Evolutionary conservation across 2,329 filamentous ascomycete species (phyloP).

Genomic region (Cercospora sojina): DNA sequence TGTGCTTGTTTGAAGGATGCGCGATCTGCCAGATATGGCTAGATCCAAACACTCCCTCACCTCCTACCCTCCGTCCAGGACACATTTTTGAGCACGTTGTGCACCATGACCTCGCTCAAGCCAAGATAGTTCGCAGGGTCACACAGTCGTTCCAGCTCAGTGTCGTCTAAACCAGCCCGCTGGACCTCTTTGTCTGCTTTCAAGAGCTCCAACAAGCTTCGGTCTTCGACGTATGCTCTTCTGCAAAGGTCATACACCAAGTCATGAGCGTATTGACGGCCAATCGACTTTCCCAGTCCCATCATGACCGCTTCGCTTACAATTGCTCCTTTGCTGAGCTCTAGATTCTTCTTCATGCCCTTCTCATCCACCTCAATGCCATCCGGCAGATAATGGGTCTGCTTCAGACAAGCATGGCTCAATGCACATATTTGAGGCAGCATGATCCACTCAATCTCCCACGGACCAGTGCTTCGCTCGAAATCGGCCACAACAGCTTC

Average conservation of each 20-base stretch:
- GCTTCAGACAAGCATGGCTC: slow-evolving; percentile 29
- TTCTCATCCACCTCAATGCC: slow-evolving; percentile 33
- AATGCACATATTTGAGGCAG: slow-evolving; percentile 34
- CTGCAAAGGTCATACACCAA: slow-evolving; percentile 41
- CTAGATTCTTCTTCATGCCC: slow-evolving; percentile 33
- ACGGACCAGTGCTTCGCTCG: slow-evolving; percentile 34
- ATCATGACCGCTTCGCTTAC: slow-evolving; percentile 44
- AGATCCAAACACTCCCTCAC: too few relatives aligned
- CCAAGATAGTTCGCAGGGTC: slow-evolving; percentile 34
- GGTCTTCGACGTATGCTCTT: slow-evolving; percentile 25
- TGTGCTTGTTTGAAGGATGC: background rate
- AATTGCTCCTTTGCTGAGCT: slow-evolving; percentile 37
- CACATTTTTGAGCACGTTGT: slow-evolving; percentile 24
- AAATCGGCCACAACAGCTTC: slow-evolving; percentile 35
- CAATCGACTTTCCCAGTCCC: slow-evolving; percentile 39
- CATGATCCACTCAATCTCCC: slow-evolving; percentile 37
- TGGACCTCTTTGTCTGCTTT: slow-evolving; percentile 29
- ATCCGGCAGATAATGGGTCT: slow-evolving; percentile 29
- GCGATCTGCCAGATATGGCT: background rate
- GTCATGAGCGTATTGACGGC: slow-evolving; percentile 39
- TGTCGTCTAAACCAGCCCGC: slow-evolving; percentile 22
- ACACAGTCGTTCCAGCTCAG: slow-evolving; percentile 30
- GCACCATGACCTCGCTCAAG: slow-evolving; percentile 33
- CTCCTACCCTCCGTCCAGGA: background rate
- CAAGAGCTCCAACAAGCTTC: slow-evolving; percentile 28